A percentile compares a stretch with the other conserved stretches of the same genome.
Evolutionary conservation across 345 rosid genomes (phyloP).

Genomic region (Populus davidiana): DNA sequence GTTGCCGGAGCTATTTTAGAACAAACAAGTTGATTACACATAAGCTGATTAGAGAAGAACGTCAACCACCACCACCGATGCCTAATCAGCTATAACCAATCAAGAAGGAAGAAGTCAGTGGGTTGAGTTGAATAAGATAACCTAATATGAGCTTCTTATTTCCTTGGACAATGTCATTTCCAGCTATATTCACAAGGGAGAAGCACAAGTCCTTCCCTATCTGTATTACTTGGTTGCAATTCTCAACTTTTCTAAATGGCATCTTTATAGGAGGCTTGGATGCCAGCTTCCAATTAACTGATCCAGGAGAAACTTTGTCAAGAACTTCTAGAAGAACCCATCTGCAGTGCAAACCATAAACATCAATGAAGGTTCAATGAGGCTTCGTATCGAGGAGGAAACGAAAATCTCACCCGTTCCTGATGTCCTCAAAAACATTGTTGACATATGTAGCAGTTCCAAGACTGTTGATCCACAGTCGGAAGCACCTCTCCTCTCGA

Average conservation of each 20-base stretch:
- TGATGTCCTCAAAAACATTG: constrained; percentile 85
- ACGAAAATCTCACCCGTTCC: constrained; percentile 65
- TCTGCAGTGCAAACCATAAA: constrained; percentile 42
- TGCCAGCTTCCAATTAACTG: constrained; percentile 81
- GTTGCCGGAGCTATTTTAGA: neutral
- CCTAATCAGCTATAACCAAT: neutral
- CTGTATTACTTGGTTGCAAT: constrained; percentile 74
- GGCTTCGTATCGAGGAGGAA: neutral
- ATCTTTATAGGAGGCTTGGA: constrained; percentile 87
- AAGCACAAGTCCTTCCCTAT: constrained; percentile 71
- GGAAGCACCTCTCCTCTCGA: constrained; percentile 96
- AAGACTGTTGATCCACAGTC: constrained; percentile 96
- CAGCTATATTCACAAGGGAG: constrained; percentile 97
- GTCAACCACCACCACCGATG: neutral
- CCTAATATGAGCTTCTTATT: constrained; percentile 83
- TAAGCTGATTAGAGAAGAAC: neutral
- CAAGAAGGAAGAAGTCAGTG: neutral
- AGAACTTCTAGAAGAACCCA: constrained; percentile 92
- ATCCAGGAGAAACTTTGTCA: constrained; percentile 64
- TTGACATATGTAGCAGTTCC: constrained; percentile 77
- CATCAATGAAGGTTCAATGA: constrained; percentile 12
- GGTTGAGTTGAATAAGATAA: constrained; percentile 12
- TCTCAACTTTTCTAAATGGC: constrained; percentile 90
- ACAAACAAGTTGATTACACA: neutral
- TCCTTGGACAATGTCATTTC: constrained; percentile 91